A percentile compares a stretch with the other conserved stretches of the same genome.
Conservation (phyloP, 2,329 filamentous ascomycete genomes). For the Cladophialophora psammophila region DNA sequence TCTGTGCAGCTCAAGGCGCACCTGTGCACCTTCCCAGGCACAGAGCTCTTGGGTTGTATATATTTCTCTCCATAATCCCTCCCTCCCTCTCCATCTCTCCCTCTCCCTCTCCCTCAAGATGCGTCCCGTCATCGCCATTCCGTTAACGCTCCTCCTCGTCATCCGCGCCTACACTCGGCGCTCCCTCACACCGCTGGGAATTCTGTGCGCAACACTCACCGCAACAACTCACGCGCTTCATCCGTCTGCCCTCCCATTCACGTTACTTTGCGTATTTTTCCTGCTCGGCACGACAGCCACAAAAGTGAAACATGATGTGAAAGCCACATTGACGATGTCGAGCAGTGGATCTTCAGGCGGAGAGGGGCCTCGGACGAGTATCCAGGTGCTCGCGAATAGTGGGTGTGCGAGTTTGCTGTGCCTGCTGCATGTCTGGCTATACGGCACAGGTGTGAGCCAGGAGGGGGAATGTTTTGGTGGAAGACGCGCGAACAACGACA, state of each 20-base stretch:
- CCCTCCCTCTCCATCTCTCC: not conserved
- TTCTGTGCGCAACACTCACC: constrained; percentile 74
- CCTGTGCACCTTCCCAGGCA: not conserved
- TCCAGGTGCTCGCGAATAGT: constrained; percentile 92
- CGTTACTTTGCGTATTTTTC: constrained; percentile 83
- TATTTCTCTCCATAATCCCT: not conserved
- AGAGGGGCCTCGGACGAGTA: constrained; percentile 81
- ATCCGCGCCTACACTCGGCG: constrained; percentile 74
- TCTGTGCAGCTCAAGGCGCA: constrained; percentile 6
- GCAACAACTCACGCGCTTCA: constrained; percentile 85
- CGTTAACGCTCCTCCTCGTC: constrained; percentile 64
- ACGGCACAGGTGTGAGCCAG: constrained; percentile 5
- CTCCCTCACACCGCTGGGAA: constrained; percentile 78
- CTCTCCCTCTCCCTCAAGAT: constrained; percentile 40
- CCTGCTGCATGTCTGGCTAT: constrained; percentile 43
- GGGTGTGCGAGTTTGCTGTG: constrained; percentile 74
- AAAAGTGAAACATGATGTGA: constrained; percentile 87
- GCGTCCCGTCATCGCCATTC: constrained; percentile 54
- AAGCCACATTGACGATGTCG: constrained; percentile 79
- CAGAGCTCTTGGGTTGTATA: not conserved
- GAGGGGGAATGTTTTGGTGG: constrained; percentile 18
- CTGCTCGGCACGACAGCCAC: constrained; percentile 82
- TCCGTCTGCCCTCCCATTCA: constrained; percentile 92
- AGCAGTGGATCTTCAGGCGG: constrained; percentile 73
- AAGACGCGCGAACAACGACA: not conserved